Evolutionary conservation across 1,139 yeast species (phyloP).

Genomic region (Nadsonia starkeyi-henricii): DNA sequence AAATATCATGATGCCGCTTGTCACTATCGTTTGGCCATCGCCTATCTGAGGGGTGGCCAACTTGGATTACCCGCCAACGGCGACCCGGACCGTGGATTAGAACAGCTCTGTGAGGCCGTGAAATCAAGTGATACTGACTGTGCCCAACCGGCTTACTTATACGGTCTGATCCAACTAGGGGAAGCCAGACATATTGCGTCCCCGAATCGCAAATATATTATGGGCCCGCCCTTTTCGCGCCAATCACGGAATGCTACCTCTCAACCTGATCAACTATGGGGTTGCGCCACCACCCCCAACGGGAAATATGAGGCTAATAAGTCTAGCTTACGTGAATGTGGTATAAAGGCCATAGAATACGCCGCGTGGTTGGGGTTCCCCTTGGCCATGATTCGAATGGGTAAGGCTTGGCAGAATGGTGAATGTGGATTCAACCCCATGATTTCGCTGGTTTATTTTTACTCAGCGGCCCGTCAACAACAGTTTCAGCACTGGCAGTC

Average conservation of each 20-base stretch:
- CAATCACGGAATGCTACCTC: neutral
- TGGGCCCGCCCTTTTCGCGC: slow-evolving; percentile 1
- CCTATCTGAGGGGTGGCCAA: slow-evolving; percentile 21
- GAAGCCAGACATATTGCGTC: slow-evolving; percentile 16
- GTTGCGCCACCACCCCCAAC: too few relatives aligned
- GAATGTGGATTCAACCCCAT: slow-evolving; percentile 24
- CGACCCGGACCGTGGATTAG: slow-evolving; percentile 18
- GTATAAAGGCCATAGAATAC: slow-evolving; percentile 21
- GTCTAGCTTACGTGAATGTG: slow-evolving; percentile 15
- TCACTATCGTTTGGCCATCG: slow-evolving; percentile 24
- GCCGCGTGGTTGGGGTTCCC: slow-evolving; percentile 26
- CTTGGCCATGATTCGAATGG: slow-evolving; percentile 28
- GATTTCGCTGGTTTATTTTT: slow-evolving; percentile 26
- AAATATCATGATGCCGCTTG: slow-evolving; percentile 21
- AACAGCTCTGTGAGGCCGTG: slow-evolving; percentile 19
- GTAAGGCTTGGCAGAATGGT: slow-evolving; percentile 26
- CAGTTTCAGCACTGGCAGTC: slow-evolving; percentile 11
- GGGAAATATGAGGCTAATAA: too few relatives aligned
- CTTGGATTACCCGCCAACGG: slow-evolving; percentile 13
- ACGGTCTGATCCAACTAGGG: slow-evolving; percentile 24
- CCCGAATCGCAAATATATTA: slow-evolving; percentile 4
- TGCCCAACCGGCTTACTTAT: slow-evolving; percentile 25
- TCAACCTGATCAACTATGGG: neutral
- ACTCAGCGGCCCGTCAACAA: slow-evolving; percentile 24
- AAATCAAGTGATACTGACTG: slow-evolving; percentile 23